phyloP scores from a whole-genome alignment of 495 filamentous ascomycete species.

The Lindgomyces ingoldianus region DNA sequence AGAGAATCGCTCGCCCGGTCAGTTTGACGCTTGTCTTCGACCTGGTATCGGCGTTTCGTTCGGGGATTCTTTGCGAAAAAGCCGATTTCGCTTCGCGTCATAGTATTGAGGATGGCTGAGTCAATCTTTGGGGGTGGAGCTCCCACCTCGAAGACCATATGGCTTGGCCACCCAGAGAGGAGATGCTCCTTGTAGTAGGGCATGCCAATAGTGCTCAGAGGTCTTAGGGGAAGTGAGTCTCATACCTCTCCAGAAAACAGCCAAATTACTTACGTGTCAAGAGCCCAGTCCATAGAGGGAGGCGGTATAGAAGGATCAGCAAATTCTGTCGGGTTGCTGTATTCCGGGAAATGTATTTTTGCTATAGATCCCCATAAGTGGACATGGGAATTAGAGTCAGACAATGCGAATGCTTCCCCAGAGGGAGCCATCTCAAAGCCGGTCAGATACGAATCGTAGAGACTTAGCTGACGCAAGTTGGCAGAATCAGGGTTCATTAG shows the following conservation, averaged over 20 bases:
- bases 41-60: conserved; percentile 72
- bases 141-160: conserved; percentile 78
- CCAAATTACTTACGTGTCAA: conserved; percentile 60
- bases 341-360: conserved; percentile 89
- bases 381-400: conserved; percentile 73
- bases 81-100: conserved; percentile 69
- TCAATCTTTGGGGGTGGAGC: conserved; percentile 78
- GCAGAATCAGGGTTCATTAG: conserved; percentile 90
- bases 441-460: conserved; percentile 65
- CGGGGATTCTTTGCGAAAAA: conserved; percentile 77
- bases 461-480: conserved; percentile 83
- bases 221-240: conserved; percentile 49
- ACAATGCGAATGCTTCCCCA: conserved; percentile 82
- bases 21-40: conserved; percentile 69
- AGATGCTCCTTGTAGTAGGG: conserved; percentile 88
- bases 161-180: conserved; percentile 84
- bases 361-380: conserved; percentile 89
- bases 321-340: conserved; percentile 76
- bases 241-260: background rate
- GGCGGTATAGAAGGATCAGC: conserved; percentile 59
- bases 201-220: conserved; percentile 83
- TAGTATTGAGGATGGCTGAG: conserved; percentile 64
- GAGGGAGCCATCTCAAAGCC: conserved; percentile 84
- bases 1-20: conserved; percentile 55
- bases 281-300: conserved; percentile 63